Evolutionary conservation across 176 grass and related monocot species (phyloP), one percentile per base, ranked within the genome.

Genomic region (Echinochloa phyllopogon): DNA sequence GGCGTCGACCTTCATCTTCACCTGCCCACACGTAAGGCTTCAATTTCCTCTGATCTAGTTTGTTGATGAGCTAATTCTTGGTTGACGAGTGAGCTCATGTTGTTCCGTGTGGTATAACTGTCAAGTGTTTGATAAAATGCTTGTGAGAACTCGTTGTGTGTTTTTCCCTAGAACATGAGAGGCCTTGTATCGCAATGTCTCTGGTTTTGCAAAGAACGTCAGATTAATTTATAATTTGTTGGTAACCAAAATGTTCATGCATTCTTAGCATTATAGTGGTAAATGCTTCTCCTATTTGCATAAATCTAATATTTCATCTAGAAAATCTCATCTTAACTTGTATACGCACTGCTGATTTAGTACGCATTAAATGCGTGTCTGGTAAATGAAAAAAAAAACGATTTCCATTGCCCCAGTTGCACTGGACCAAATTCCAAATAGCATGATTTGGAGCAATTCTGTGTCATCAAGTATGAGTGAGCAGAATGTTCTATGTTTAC

Each of bases 91-190:
- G 4, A 16, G 16, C 50, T 37, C 25, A 13, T 38, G 17, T 23
- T 8, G 11, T 58, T 61, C 37, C 1, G 4, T 38, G 83, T 43
- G 11, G 63, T 18, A 36, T 4, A 70, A 49, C 1, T 72, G 84
- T 61, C 2, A 70, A 49, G 3, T 72, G 84, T 61, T 86, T 55
- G 65, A 78, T 62, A n/a, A 62, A 86, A 79, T 86, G 52, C 66
- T n/a, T 6, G 6, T 20, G 10, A 37, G 44, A 24, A 23, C 5
- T 16, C 6, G 10, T 10, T 2, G 10, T 23, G 8, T 75, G 6
- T 62, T 33, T 55, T 53, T 52, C n/a, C 49, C 6, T 8, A 20
- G 14, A 55, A 76, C 15, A 6, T 17, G 15, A 14, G 61, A 6
- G 38, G 17, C 48, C 56, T 48, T 60, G 18, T 10, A 33, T 15